Percentiles rank a stretch among this genome's conserved stretches.
Evolutionary conservation across 352 stramenopile genomes (phyloP).

Genomic region (Pythium brachiatum): DNA sequence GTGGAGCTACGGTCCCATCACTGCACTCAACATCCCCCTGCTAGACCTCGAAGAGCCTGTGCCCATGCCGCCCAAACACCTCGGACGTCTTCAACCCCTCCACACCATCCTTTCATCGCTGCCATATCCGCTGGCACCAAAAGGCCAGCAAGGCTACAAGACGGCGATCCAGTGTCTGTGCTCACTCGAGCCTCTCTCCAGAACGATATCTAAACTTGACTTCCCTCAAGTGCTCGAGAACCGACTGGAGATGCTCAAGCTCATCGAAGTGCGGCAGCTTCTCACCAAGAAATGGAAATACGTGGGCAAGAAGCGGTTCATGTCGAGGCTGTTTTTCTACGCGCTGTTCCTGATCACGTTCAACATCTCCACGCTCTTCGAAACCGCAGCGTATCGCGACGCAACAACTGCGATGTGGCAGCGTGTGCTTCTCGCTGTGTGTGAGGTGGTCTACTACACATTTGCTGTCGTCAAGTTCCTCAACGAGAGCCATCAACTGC

Average conservation of each 20-base stretch:
- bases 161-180: slow-evolving; percentile 63
- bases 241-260: slow-evolving; percentile 54
- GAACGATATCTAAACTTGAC: slow-evolving; percentile 30
- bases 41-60: slow-evolving; percentile 50
- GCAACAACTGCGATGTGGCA: slow-evolving; percentile 7
- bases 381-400: slow-evolving; percentile 34
- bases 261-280: slow-evolving; percentile 47
- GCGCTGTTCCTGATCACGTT: slow-evolving; percentile 39
- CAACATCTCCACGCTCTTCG: slow-evolving; percentile 46
- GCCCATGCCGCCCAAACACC: not conserved
- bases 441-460: slow-evolving; percentile 28
- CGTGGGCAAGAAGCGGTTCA: slow-evolving; percentile 44
- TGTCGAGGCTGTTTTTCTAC: slow-evolving; percentile 38
- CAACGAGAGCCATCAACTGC: slow-evolving; percentile 51
- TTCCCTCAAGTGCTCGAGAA: slow-evolving; percentile 33
- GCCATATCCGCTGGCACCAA: slow-evolving; percentile 38
- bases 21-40: slow-evolving; percentile 46
- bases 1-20: slow-evolving; percentile 61
- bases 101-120: slow-evolving; percentile 9
- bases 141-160: slow-evolving; percentile 31
- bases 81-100: not conserved
- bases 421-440: slow-evolving; percentile 29
- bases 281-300: slow-evolving; percentile 70
- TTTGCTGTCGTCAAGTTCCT: slow-evolving; percentile 44
- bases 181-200: slow-evolving; percentile 45